Percentiles rank a stretch among this genome's conserved stretches.
Conservation (phyloP, 495 filamentous ascomycete genomes). For the Recurvomyces mirabilis region DNA sequence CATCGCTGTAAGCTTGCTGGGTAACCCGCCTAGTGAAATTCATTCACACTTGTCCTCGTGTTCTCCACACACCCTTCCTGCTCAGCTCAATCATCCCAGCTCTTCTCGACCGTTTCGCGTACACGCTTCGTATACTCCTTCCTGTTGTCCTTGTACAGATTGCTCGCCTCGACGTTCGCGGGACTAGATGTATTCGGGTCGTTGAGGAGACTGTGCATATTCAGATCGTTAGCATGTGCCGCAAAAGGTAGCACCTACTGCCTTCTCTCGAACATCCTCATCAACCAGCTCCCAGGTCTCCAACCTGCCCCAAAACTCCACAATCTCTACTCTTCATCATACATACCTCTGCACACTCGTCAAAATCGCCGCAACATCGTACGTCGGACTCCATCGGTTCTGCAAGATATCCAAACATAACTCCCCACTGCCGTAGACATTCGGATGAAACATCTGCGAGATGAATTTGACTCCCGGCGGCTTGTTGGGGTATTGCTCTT, state of each 20-base stretch:
- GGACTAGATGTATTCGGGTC: conserved; percentile 96
- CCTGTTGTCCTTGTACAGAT: conserved; percentile 96
- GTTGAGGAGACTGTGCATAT: conserved; percentile 68
- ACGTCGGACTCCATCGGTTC: conserved; percentile 97
- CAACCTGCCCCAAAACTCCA: background rate
- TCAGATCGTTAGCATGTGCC: conserved; percentile 9
- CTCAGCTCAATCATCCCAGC: conserved; percentile 90
- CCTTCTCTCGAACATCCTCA: background rate
- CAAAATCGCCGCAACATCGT: conserved; percentile 92
- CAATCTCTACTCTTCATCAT: background rate
- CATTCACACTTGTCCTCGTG: too few species aligned
- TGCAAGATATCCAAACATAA: conserved; percentile 95
- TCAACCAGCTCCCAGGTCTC: background rate
- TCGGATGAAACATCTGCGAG: conserved; percentile 97
- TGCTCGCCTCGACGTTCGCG: conserved; percentile 95
- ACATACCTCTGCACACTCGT: conserved; percentile 92
- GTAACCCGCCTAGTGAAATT: too few species aligned
- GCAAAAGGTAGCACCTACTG: background rate
- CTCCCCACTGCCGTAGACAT: conserved; percentile 94
- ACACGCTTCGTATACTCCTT: conserved; percentile 94
- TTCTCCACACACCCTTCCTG: too few species aligned
- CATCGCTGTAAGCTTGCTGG: too few species aligned
- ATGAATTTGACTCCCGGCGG: conserved; percentile 97
- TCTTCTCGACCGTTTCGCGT: conserved; percentile 95
- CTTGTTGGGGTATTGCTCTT: conserved; percentile 97